Percentiles rank a stretch among this genome's conserved stretches.
Evolutionary conservation across 345 rosid genomes (phyloP).

Genomic region (Euphorbia lathyris): DNA sequence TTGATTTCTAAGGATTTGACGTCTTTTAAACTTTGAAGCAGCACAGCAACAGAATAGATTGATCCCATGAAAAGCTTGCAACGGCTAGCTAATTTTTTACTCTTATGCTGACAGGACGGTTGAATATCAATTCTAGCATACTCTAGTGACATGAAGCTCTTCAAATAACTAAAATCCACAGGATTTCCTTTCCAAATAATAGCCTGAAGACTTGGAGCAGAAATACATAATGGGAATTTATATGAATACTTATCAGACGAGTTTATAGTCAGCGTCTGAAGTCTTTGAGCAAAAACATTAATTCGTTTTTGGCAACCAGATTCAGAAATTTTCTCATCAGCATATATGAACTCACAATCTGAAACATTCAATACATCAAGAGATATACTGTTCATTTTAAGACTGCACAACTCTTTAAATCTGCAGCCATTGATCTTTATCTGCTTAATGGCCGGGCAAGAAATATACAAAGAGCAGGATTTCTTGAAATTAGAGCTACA

Average conservation of each 20-base stretch:
- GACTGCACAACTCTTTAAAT: not conserved
- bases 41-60: conserved; percentile 14
- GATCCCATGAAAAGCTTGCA: conserved; percentile 17
- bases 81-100: conserved; percentile 2
- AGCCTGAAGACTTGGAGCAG: conserved; percentile 2
- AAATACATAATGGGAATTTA: conserved; percentile 8
- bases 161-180: conserved; percentile 13
- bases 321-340: not conserved
- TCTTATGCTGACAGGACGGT: conserved; percentile 16
- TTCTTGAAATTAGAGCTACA: not conserved
- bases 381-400: conserved; percentile 3
- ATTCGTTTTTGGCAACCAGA: not conserved
- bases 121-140: conserved; percentile 8
- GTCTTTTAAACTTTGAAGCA: conserved; percentile 12
- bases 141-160: conserved; percentile 10
- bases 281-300: not conserved
- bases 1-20: conserved; percentile 14
- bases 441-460: not conserved
- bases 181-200: conserved; percentile 21
- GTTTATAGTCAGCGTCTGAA: conserved; percentile 5
- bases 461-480: not conserved
- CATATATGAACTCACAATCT: conserved; percentile 5
- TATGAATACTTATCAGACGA: not conserved
- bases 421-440: conserved; percentile 3
- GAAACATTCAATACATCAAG: conserved; percentile 5